These are phyloP conservation scores for Fomes fomentarius DNA, from an alignment of 1,284 basidiomycete species.

Conservation along the genomic window DNA sequence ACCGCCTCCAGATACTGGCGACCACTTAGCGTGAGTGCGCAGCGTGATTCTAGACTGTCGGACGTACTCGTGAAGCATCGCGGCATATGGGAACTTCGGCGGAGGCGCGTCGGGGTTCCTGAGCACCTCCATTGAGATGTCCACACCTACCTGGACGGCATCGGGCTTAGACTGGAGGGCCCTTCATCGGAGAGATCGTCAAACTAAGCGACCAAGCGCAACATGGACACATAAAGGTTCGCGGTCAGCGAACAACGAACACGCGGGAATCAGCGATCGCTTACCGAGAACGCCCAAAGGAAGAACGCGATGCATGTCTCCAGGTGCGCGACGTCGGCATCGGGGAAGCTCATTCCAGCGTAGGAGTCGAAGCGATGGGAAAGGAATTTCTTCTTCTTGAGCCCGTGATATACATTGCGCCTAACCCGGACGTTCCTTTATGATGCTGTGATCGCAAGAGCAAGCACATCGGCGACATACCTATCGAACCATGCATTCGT, in stretches of 20 bases:
- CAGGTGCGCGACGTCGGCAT: constrained; percentile 46
- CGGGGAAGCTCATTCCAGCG: constrained; percentile 45
- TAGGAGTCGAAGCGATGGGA: constrained; percentile 42
- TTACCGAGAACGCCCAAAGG: constrained; percentile 50
- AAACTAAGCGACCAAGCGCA: constrained; percentile 30
- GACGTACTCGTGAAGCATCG: constrained; percentile 45
- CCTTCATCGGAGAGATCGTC: constrained; percentile 50
- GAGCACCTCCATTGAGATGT: constrained; percentile 37
- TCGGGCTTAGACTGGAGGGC: constrained; percentile 44
- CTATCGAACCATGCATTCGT: constrained; percentile 24
- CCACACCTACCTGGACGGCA: constrained; percentile 39
- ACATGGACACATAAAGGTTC: background rate
- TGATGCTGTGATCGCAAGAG: background rate
- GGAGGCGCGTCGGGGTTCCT: constrained; percentile 35
- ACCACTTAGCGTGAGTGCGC: constrained; percentile 2
- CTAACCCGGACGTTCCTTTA: constrained; percentile 1
- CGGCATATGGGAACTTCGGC: constrained; percentile 43
- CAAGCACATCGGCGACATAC: constrained; percentile 7
- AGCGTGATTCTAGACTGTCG: background rate
- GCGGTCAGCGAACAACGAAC: background rate
- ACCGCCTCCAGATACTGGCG: constrained; percentile 39
- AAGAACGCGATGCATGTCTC: constrained; percentile 48
- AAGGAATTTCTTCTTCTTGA: constrained; percentile 25
- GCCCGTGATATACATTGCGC: constrained; percentile 23
- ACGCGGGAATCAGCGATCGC: constrained; percentile 10